Base-by-base conservation (phyloP, 306 rosid species). In the Dalbergia cultrata region DNA sequence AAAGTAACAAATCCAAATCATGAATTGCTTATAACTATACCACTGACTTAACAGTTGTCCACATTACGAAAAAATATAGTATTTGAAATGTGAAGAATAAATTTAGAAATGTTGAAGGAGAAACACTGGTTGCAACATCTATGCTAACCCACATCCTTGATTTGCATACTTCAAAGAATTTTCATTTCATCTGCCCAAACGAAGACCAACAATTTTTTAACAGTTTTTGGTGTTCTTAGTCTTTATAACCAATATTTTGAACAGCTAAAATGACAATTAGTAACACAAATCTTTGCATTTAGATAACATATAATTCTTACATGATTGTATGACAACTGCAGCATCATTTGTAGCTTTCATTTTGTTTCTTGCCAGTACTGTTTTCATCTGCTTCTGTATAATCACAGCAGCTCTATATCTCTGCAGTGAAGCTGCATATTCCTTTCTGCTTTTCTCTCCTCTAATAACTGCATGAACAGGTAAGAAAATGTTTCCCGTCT, bases 391-490 rank as follows among this genome's bases (percentile, higher is more conserved):
- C 88, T 83, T 96, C 66, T 96, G 99, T 86, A 96, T 88, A 59
- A 79, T 39, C 72, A 90, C 74, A 37, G 97, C 94, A 62, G 98
- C 98, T 85, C 85, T 89, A 76, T 92, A 85, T 87, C 89, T 93
- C 88, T 68, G 88, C 68, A 93, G 73, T 71, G 71, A 85, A 79
- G 84, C 69, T 77, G 84, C 87, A 85, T 87, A 96, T 60, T 78
- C 91, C 77, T 83, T 92, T 85, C 99, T 90, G 41, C 79, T 88
- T 76, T 90, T 90, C 59, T 89, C 89, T 76, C 93, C 98, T 81
- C 97, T 90, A 75, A 90, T 77, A 84, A 91, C 98, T 96, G 89
- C 87, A 90, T 50, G 60, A 86, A 85, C 61, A 70, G 60, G 70
- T 66, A 18, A n/a, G 43, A 76, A 62, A 70, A 19, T 21, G 63